Conservation (phyloP, 2,329 filamentous ascomycete species). For the Stachybotrys echinatus region DNA sequence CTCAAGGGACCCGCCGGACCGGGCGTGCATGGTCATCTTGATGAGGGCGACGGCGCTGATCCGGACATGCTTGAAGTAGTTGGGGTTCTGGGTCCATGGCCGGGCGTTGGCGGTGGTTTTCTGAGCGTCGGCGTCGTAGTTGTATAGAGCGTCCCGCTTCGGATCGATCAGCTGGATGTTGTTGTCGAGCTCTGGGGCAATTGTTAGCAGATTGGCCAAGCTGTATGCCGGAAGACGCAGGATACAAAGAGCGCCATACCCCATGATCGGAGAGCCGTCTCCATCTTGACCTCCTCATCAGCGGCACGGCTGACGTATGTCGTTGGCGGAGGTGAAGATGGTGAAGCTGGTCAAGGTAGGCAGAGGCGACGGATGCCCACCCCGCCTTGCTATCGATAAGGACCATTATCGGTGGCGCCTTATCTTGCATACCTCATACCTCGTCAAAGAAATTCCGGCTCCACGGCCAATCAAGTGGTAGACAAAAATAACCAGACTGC, state of each 20-base stretch:
- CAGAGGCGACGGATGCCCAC: background rate
- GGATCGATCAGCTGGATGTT: constrained; percentile 78
- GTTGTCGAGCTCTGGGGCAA: constrained; percentile 78
- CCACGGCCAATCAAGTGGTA: no score
- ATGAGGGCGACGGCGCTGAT: constrained; percentile 90
- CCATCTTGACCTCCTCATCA: constrained; percentile 12
- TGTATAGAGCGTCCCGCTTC: constrained; percentile 85
- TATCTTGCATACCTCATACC: no score
- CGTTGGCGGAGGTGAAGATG: background rate
- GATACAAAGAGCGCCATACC: no score
- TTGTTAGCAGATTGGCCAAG: no score
- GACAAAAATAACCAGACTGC: no score
- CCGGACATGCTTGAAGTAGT: constrained; percentile 89
- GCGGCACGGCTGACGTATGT: background rate
- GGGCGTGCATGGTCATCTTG: constrained; percentile 99
- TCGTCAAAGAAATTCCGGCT: no score
- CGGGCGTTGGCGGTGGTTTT: constrained; percentile 57
- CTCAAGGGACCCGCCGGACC: constrained; percentile 87
- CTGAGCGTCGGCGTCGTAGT: constrained; percentile 66
- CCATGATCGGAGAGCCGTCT: constrained; percentile 20
- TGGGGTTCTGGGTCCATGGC: constrained; percentile 73
- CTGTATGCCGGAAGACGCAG: no score
- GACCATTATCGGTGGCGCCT: no score
- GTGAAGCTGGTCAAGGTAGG: background rate
- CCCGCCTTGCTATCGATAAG: no score